Evolutionary conservation across 768 basidiomycete species (phyloP), one percentile per base, ranked within the genome.

Genomic region (Melanogaster broomeanus): DNA sequence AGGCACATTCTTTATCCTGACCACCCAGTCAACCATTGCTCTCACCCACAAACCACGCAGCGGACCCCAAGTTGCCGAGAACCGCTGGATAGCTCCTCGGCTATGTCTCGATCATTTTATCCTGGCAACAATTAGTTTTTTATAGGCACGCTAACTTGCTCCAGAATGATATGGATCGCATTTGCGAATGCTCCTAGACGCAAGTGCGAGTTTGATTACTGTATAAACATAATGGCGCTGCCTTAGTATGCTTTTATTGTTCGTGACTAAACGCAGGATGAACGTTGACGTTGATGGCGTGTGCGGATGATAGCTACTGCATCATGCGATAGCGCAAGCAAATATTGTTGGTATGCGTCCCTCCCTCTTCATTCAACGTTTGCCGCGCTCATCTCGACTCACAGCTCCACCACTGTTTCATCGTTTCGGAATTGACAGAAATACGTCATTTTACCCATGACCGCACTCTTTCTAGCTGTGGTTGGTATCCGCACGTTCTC

Each of bases 101-200:
- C 21, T 68, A 66, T n/a, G 46, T 68, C 37, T 38, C 45, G 42
- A 44, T 61, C 39, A 67, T 63, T 70, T 71, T 27, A 8, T 34
- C 13, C 45, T 70, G 30, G 71, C 55, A 5, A 65, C 63, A 1
- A 45, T 73, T 10, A 61, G 58, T n/a, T 9, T 57, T 65, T 6
- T 65, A 52, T 6, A 49, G 40, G 2, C 61, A 70, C 22, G 52
- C 57, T 3, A 63, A 57, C 34, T 69, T 64, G n/a, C n/a, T 48
- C 69, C 57, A 44, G 63, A 53, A 59, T 65, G 68, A 64, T 69
- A n/a, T 74, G 52, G 57, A 68, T 70, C 19, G 67, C n/a, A 71
- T 33, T 5, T 64, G 28, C 66, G 69, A 10, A 52, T 55, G 58
- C 52, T 12, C 58, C 57, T 54, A 34, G 44, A 52, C 8, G 30